Evolutionary conservation across 805 yeast species (phyloP).

Genomic region (Myxozyma geophila): DNA sequence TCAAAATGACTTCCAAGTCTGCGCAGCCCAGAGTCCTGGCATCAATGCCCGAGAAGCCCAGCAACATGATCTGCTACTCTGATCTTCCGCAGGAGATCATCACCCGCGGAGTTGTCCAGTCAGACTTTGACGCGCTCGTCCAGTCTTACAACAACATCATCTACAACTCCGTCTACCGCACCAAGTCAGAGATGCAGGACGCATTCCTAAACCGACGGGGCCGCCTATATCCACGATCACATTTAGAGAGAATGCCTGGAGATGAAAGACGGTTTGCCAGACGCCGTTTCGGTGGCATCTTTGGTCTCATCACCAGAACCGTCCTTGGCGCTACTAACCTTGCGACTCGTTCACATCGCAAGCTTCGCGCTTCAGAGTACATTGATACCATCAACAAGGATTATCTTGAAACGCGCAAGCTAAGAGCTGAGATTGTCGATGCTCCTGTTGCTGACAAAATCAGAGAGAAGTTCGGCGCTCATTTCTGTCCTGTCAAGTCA

Average conservation of each 20-base stretch:
- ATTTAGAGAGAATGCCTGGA: not conserved
- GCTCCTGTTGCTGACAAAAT: not conserved
- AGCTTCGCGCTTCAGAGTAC: conserved; percentile 2
- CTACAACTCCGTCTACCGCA: conserved; percentile 7
- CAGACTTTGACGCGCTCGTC: conserved; percentile 5
- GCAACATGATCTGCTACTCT: conserved; percentile 16
- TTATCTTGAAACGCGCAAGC: not conserved
- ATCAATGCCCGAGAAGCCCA: conserved; percentile 1
- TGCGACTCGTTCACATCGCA: not conserved
- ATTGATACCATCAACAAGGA: not conserved
- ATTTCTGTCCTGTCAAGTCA: not conserved
- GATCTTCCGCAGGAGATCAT: conserved; percentile 1
- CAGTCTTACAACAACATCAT: conserved; percentile 13
- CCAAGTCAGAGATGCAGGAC: conserved; percentile 7
- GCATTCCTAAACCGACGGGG: not conserved
- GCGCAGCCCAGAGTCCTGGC: not conserved
- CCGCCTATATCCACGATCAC: not conserved
- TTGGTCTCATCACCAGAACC: not conserved
- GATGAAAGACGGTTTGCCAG: not conserved
- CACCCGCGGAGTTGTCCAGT: not conserved
- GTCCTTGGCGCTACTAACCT: conserved; percentile 3
- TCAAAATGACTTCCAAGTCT: conserved; percentile 3
- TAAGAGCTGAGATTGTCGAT: conserved; percentile 1
- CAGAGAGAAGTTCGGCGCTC: not conserved
- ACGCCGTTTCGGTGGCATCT: not conserved